Percentiles rank a stretch among this genome's conserved stretches.
Conservation (phyloP, 495 filamentous ascomycete species). For the Penicillium longicatenatum region DNA sequence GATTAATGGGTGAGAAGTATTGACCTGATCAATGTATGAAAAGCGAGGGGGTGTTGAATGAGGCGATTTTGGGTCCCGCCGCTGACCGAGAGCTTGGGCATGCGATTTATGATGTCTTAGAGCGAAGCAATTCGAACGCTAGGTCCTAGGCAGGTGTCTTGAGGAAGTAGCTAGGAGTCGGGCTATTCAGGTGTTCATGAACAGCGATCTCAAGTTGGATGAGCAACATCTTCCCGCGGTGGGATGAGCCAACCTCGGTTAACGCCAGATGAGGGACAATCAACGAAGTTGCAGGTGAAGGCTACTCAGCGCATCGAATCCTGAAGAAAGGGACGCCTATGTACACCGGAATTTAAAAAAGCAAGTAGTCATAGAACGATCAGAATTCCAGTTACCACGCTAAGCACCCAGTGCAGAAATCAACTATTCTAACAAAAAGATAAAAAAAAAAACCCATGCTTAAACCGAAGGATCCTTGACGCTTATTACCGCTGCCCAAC, state of each 20-base stretch:
- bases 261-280: background rate
- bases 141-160: background rate
- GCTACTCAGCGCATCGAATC: background rate
- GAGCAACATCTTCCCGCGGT: background rate
- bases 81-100: background rate
- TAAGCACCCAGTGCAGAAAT: slow-evolving; percentile 22
- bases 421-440: slow-evolving; percentile 25
- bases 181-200: background rate
- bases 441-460: slow-evolving; percentile 5
- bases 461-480: slow-evolving; percentile 14
- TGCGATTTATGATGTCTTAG: background rate
- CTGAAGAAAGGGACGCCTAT: background rate
- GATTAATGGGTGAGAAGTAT: background rate
- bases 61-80: background rate
- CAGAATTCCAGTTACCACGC: slow-evolving; percentile 20
- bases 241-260: background rate
- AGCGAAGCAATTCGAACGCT: background rate
- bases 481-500: slow-evolving; percentile 22
- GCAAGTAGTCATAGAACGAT: slow-evolving; percentile 6
- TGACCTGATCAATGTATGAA: background rate
- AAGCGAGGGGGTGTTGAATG: background rate
- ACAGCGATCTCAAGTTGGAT: background rate
- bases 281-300: background rate
- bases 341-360: background rate
- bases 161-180: background rate